These are phyloP conservation scores for Pulveroboletus sp. DNA, from an alignment of 768 basidiomycete genomes.

Conservation along the genomic window DNA sequence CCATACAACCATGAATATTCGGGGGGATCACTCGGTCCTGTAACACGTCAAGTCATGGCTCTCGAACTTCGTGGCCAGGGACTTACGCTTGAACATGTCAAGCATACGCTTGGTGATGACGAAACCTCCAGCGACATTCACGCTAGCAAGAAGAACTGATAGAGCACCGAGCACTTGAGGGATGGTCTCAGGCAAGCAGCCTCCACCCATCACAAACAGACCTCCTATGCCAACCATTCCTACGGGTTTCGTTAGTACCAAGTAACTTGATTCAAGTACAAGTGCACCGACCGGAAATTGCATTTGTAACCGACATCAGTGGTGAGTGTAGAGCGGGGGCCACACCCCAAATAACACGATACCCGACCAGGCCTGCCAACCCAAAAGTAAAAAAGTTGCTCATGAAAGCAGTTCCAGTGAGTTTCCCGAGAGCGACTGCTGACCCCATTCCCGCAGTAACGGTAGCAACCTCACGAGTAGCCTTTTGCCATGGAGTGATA, in stretches of 20 bases:
- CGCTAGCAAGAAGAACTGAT: constrained; percentile 81
- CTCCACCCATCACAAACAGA: constrained; percentile 88
- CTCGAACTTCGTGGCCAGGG: neutral
- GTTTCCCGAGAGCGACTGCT: constrained; percentile 67
- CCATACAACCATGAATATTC: constrained; percentile 84
- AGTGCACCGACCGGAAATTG: constrained; percentile 61
- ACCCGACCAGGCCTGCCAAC: constrained; percentile 79
- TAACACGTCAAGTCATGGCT: constrained; percentile 2
- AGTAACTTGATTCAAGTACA: constrained; percentile 6
- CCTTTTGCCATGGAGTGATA: constrained; percentile 85
- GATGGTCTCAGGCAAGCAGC: constrained; percentile 74
- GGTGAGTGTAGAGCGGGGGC: constrained; percentile 85
- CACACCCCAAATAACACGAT: constrained; percentile 88
- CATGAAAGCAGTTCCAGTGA: constrained; percentile 82
- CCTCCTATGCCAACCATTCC: constrained; percentile 81
- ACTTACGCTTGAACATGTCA: constrained; percentile 84
- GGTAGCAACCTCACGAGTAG: constrained; percentile 64
- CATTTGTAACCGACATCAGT: constrained; percentile 88
- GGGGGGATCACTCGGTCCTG: constrained; percentile 79
- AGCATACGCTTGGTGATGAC: constrained; percentile 90
- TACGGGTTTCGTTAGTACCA: constrained; percentile 12
- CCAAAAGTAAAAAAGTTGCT: constrained; percentile 86
- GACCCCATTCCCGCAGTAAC: constrained; percentile 76
- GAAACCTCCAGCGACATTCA: constrained; percentile 87
- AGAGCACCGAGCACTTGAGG: constrained; percentile 76